These are phyloP conservation scores for Globisporangium perplexum DNA, from an alignment of 352 stramenopile species.

Conservation along the genomic window DNA sequence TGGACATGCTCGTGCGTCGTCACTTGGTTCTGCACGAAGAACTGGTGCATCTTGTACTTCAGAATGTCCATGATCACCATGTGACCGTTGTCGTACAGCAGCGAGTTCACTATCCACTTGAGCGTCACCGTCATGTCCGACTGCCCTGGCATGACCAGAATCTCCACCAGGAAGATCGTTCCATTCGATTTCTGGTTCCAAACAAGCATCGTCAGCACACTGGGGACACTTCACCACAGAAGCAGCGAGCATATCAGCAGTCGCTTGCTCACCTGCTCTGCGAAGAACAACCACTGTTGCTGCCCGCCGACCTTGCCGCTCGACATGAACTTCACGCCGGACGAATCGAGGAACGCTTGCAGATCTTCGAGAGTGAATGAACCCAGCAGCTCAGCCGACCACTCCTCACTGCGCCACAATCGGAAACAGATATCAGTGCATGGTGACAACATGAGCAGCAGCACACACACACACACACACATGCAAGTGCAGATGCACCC, in stretches of 20 bases:
- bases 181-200: constrained; percentile 50
- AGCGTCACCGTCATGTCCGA: constrained; percentile 78
- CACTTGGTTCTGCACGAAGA: constrained; percentile 34
- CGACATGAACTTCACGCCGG: constrained; percentile 59
- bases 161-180: constrained; percentile 78
- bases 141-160: constrained; percentile 71
- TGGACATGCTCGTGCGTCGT: constrained; percentile 13
- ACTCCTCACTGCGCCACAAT: constrained; percentile 48
- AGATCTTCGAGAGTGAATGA: constrained; percentile 55
- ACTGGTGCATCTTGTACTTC: constrained; percentile 62
- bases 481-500: background rate
- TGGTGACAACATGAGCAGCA: constrained; percentile 6
- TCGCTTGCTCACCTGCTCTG: constrained; percentile 53
- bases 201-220: background rate
- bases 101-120: constrained; percentile 86
- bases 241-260: background rate
- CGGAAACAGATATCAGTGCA: constrained; percentile 6
- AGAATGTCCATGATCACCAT: constrained; percentile 78
- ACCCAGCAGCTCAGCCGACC: constrained; percentile 51
- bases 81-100: constrained; percentile 84
- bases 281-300: constrained; percentile 74
- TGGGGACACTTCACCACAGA: constrained; percentile 1
- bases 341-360: constrained; percentile 51
- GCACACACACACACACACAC: background rate
- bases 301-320: constrained; percentile 73